Conservation (phyloP, 306 rosid species). For the Begonia peltatifolia region DNA sequence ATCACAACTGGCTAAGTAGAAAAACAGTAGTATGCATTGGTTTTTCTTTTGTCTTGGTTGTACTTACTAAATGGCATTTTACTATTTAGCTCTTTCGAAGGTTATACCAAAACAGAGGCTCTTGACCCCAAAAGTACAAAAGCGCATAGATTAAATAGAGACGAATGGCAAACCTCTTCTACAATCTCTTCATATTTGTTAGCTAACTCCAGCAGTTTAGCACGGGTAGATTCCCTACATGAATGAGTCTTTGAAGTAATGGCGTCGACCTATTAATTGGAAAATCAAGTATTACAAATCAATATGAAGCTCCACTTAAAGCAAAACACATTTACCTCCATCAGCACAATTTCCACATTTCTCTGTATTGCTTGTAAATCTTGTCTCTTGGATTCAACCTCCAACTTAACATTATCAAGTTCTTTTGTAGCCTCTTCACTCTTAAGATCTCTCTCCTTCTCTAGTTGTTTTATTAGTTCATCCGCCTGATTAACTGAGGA, state of each 20-base stretch:
- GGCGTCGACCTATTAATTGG: conserved; percentile 42
- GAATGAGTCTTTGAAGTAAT: conserved; percentile 23
- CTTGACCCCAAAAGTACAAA: background rate
- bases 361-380: conserved; percentile 45
- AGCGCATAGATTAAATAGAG: background rate
- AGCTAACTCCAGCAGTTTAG: conserved; percentile 28
- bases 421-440: conserved; percentile 44
- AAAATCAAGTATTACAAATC: conserved; percentile 8
- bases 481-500: conserved; percentile 41
- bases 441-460: conserved; percentile 36
- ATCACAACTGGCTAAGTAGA: too few relatives aligned
- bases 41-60: too few relatives aligned
- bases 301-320: background rate
- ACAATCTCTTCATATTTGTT: conserved; percentile 31
- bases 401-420: conserved; percentile 26
- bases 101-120: too few relatives aligned
- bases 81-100: too few relatives aligned
- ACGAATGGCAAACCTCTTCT: conserved; percentile 37
- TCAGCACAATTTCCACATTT: conserved; percentile 44
- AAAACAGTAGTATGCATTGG: too few relatives aligned
- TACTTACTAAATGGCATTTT: too few relatives aligned
- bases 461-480: conserved; percentile 36
- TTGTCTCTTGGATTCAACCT: conserved; percentile 47
- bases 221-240: conserved; percentile 31
- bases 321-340: conserved; percentile 33